Base-by-base conservation (phyloP, 257 asterid species). In the Solanum paucissectum region DNA sequence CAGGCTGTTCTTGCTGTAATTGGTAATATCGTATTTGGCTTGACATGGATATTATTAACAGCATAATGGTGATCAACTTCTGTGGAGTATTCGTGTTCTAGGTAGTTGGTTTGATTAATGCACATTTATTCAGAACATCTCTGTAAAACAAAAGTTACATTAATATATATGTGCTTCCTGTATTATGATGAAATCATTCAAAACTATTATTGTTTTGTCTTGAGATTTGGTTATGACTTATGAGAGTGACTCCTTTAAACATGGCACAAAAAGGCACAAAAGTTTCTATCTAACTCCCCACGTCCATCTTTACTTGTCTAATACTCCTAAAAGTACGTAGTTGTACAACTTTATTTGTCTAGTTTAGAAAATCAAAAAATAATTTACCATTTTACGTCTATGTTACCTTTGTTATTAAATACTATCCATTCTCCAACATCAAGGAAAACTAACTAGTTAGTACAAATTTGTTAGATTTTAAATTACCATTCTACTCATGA, bases 1-100 rank as follows among this genome's bases (percentile, higher is more conserved):
- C 91, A 96, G 98, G 99, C 98, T 84, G 91, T 94, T 90, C 90
- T 96, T 75, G 94, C 94, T 42, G 76, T 96, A 5, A 72, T 96
- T 73, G 98, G 95, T 5, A 55, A 55, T 18, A 7, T 91, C 52
- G 5, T 95, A 91, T 90, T 95, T 32, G 98, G 99, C 82, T 88
- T 93, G 88, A 93, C 93, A 38, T 83, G 86, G 85, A 79, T 44
- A 14, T 79, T 44, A 44, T 79, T 44, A 44, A 14, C 9, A 12
- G 36, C 37, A 69, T 64, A 79, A 44, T 79, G 38, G 10, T 27
- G 66, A 79, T 79, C 85, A 79, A 27, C 21, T 9, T 79, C 38
- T 79, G 27, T 16, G 40, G 40, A 44, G 9, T 34, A 73, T n/a
- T 79, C 25, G 34, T 77, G 36, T 77, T 12, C 27, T 69, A 32